These are phyloP conservation scores for Chlamydomonas schloesseri DNA, from an alignment of 139 green algal species.

Conservation along the genomic window DNA sequence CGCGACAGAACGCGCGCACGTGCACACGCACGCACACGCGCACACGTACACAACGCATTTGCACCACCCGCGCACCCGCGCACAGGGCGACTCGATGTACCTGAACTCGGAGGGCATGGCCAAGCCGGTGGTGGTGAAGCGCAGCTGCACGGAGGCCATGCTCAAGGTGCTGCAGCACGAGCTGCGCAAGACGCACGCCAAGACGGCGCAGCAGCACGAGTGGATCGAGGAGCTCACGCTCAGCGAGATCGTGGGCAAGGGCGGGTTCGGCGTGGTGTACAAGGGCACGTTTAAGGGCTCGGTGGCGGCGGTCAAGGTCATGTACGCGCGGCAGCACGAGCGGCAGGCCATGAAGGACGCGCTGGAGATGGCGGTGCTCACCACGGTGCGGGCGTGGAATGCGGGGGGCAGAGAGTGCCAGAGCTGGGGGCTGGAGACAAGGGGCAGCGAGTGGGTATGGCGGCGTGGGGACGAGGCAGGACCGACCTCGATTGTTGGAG, in stretches of 20 bases:
- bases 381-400: constrained; percentile 45
- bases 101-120: constrained; percentile 39
- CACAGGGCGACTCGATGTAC: constrained; percentile 34
- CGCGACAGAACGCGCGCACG: too few species aligned
- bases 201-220: constrained; percentile 59
- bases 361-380: constrained; percentile 76
- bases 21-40: background rate
- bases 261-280: constrained; percentile 77
- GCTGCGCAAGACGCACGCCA: constrained; percentile 69
- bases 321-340: constrained; percentile 77
- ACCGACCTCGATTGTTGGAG: too few species aligned
- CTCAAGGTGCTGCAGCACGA: constrained; percentile 78
- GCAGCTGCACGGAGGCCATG: constrained; percentile 73
- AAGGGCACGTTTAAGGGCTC: constrained; percentile 71
- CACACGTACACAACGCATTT: background rate
- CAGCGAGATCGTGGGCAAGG: constrained; percentile 70
- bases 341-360: constrained; percentile 78
- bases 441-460: background rate
- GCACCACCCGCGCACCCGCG: too few species aligned
- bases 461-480: too few species aligned
- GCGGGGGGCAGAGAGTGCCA: background rate
- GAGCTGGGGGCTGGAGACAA: background rate
- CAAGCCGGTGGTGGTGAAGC: constrained; percentile 70
- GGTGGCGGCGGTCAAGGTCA: constrained; percentile 75
- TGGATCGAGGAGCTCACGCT: constrained; percentile 71